Percentiles rank a stretch among this genome's conserved stretches.
Evolutionary conservation across 371 early-diverging fungal species (phyloP).

Genomic region (Mortierella polycephala): DNA sequence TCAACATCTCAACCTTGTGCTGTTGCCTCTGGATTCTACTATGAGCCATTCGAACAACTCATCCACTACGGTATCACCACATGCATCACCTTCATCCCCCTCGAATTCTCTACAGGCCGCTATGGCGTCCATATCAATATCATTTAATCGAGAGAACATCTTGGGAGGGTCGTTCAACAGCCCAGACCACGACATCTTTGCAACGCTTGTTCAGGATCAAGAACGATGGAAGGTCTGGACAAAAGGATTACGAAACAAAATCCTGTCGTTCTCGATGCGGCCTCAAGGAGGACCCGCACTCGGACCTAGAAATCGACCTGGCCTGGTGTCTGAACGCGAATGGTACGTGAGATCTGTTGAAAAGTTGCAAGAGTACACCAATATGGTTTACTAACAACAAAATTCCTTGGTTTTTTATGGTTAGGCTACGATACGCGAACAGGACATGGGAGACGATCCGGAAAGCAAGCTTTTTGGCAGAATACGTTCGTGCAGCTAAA

Average conservation of each 20-base stretch:
- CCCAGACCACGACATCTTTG: conserved; percentile 25
- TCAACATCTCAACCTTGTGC: conserved; percentile 30
- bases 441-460: conserved; percentile 36
- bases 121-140: conserved; percentile 20
- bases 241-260: conserved; percentile 38
- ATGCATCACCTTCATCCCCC: background rate
- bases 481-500: conserved; percentile 35
- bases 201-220: conserved; percentile 27
- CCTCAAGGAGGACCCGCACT: conserved; percentile 51
- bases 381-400: background rate
- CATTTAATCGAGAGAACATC: conserved; percentile 13
- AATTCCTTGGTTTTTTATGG: background rate
- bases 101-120: background rate
- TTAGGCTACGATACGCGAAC: conserved; percentile 39
- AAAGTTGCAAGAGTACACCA: background rate
- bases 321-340: conserved; percentile 45
- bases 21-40: conserved; percentile 32
- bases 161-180: conserved; percentile 15
- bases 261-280: conserved; percentile 46
- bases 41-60: conserved; percentile 1
- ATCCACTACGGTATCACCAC: background rate
- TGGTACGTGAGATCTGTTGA: conserved; percentile 14
- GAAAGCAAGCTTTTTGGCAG: conserved; percentile 35
- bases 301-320: conserved; percentile 42
- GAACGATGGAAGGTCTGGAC: conserved; percentile 42